Percentiles rank a stretch among this genome's conserved stretches.
phyloP scores from a whole-genome alignment of 1,284 basidiomycete genomes.

The Tausonia pullulans region DNA sequence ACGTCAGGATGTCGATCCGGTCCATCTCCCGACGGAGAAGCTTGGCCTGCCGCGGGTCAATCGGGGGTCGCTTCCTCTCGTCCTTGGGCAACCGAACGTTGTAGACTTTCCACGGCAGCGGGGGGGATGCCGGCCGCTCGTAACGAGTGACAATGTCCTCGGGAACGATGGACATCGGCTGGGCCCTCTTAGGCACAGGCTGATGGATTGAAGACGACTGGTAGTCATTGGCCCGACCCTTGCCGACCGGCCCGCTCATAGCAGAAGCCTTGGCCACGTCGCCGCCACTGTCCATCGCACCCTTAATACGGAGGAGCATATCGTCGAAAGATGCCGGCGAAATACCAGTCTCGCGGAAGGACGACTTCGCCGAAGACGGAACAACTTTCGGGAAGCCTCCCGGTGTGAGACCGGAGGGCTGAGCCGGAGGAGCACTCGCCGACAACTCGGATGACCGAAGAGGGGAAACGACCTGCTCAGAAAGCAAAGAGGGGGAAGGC shows the following conservation, averaged over 20 bases:
- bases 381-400: not conserved
- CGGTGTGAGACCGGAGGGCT: too few species aligned
- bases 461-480: too few species aligned
- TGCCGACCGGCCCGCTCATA: not conserved
- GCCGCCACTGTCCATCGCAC: slow-evolving; percentile 60
- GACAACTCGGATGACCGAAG: too few species aligned
- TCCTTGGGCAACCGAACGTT: slow-evolving; percentile 40
- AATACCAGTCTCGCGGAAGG: slow-evolving; percentile 35
- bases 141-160: not conserved
- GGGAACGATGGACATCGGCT: not conserved
- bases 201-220: slow-evolving; percentile 17
- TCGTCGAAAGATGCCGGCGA: slow-evolving; percentile 58
- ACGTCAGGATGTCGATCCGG: slow-evolving; percentile 35
- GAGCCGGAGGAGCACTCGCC: too few species aligned
- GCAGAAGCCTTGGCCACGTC: slow-evolving; percentile 35
- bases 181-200: slow-evolving; percentile 11
- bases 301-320: slow-evolving; percentile 77
- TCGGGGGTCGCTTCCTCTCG: slow-evolving; percentile 25
- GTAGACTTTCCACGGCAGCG: slow-evolving; percentile 44
- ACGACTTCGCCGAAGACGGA: not conserved
- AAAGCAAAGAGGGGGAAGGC: too few species aligned
- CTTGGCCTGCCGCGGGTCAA: slow-evolving; percentile 41
- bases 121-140: slow-evolving; percentile 32
- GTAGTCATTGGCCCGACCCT: not conserved
- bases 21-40: slow-evolving; percentile 33